These are phyloP conservation scores for Fusarium nisikadoi DNA, from an alignment of 2,329 filamentous ascomycete species.

Conservation along the genomic window DNA sequence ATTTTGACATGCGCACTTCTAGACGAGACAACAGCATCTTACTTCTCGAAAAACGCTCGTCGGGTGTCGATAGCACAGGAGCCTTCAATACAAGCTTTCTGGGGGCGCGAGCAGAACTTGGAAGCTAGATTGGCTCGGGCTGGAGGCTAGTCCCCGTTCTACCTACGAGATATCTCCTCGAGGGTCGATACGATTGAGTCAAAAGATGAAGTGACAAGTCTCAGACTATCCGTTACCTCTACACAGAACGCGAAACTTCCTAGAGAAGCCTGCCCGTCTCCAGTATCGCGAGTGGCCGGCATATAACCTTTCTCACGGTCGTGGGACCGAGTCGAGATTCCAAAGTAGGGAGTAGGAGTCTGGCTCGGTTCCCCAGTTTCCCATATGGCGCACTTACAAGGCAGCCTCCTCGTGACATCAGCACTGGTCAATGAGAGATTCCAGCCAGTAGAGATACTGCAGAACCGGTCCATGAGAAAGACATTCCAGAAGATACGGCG, in stretches of 20 bases:
- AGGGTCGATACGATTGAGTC: constrained; percentile 25
- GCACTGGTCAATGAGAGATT: constrained; percentile 47
- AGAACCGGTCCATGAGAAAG: constrained; percentile 55
- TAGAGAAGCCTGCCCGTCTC: constrained; percentile 41
- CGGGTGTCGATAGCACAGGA: constrained; percentile 3
- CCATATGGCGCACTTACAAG: constrained; percentile 54
- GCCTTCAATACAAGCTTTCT: constrained; percentile 1
- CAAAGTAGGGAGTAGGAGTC: constrained; percentile 54
- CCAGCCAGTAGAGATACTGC: constrained; percentile 53
- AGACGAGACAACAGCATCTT: background rate
- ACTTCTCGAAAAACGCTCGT: constrained; percentile 26
- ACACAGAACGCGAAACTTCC: constrained; percentile 58
- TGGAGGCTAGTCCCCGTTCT: constrained; percentile 14
- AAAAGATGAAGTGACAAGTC: constrained; percentile 46
- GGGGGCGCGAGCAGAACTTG: constrained; percentile 26
- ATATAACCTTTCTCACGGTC: constrained; percentile 29
- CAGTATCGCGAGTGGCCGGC: constrained; percentile 3
- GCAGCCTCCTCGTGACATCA: constrained; percentile 52
- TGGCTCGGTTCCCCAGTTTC: constrained; percentile 48
- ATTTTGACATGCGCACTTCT: background rate
- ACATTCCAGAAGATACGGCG: constrained; percentile 56
- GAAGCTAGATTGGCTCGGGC: constrained; percentile 21
- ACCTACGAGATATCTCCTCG: constrained; percentile 13
- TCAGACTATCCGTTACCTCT: constrained; percentile 57
- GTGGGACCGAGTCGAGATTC: constrained; percentile 49